Evolutionary conservation across 257 asterid genomes (phyloP).

Genomic region (Solanum infundibuliforme): DNA sequence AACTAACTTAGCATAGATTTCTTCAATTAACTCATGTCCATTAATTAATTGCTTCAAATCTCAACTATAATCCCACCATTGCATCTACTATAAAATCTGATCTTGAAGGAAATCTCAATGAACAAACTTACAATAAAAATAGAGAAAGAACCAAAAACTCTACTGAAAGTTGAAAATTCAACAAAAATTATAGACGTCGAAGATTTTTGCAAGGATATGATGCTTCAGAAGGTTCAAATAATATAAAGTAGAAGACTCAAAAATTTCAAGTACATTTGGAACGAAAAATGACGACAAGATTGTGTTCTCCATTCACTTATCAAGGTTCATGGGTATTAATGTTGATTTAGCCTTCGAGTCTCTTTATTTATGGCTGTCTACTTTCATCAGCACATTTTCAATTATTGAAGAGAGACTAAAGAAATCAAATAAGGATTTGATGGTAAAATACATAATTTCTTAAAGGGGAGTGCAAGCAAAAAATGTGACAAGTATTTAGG

Average conservation of each 20-base stretch:
- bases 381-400: background rate
- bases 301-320: too few species aligned
- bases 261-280: background rate
- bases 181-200: background rate
- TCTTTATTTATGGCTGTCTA: background rate
- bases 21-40: too few species aligned
- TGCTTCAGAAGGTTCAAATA: background rate
- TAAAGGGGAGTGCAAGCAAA: background rate
- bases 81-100: background rate
- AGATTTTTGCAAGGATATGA: background rate
- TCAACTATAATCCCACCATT: background rate
- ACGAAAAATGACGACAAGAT: background rate
- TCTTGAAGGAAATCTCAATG: background rate
- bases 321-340: too few species aligned
- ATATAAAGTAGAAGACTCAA: background rate
- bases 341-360: background rate
- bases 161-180: too few species aligned
- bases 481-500: too few species aligned
- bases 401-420: background rate
- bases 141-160: background rate
- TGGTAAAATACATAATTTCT: too few species aligned
- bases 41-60: background rate
- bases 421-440: background rate
- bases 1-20: too few species aligned
- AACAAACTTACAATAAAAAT: background rate